Conservation (phyloP, 2,329 filamentous ascomycete species). For the Penicillium thymicola region DNA sequence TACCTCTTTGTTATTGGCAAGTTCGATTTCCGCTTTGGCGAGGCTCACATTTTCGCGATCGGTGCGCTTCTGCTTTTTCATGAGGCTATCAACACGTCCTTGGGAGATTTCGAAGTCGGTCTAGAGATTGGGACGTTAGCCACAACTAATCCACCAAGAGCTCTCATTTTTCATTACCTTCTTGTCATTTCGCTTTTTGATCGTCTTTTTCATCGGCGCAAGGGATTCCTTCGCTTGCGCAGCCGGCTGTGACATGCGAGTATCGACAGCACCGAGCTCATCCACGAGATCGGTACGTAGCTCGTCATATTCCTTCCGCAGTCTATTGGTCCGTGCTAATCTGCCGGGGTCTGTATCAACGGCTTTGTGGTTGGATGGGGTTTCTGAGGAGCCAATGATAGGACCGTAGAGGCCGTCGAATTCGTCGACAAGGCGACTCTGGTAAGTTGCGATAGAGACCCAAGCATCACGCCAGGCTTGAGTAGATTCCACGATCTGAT, state of each 20-base stretch:
- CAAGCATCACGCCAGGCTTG: constrained; percentile 76
- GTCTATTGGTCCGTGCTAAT: constrained; percentile 61
- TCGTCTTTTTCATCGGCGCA: constrained; percentile 72
- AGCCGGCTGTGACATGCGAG: constrained; percentile 66
- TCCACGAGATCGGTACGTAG: constrained; percentile 68
- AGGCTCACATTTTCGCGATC: constrained; percentile 71
- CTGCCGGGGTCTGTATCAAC: constrained; percentile 60
- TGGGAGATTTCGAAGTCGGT: constrained; percentile 78
- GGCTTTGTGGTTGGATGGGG: constrained; percentile 54
- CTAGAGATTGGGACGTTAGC: constrained; percentile 31
- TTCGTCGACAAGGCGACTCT: constrained; percentile 63
- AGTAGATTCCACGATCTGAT: constrained; percentile 69
- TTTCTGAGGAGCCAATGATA: constrained; percentile 63
- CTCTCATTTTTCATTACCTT: constrained; percentile 45
- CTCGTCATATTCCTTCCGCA: constrained; percentile 67
- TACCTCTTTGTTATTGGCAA: constrained; percentile 64
- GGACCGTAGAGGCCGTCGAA: constrained; percentile 74
- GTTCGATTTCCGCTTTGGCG: constrained; percentile 68
- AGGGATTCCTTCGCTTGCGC: constrained; percentile 66
- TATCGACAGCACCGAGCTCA: constrained; percentile 69
- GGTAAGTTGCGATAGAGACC: constrained; percentile 67
- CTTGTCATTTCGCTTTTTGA: constrained; percentile 81
- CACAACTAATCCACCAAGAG: background rate
- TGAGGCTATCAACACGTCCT: constrained; percentile 64
- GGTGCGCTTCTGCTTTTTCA: constrained; percentile 66